A percentile compares a stretch with the other conserved stretches of the same genome.
Evolutionary conservation across 495 filamentous ascomycete genomes (phyloP).

Genomic region (Cenococcum geophilum): DNA sequence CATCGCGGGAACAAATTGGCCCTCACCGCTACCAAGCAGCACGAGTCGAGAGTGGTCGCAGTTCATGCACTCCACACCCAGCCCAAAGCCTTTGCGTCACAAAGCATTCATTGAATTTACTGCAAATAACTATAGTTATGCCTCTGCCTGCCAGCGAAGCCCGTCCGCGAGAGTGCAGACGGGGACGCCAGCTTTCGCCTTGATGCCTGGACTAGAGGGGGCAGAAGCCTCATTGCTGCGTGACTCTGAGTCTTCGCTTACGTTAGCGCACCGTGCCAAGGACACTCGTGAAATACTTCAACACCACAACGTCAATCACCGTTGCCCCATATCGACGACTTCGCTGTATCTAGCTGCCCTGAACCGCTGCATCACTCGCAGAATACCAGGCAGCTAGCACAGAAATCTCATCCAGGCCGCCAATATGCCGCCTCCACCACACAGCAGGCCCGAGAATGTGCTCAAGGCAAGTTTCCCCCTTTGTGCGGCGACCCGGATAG

Average conservation of each 20-base stretch:
- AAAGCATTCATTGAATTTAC: neutral
- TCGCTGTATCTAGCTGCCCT: conserved; percentile 8
- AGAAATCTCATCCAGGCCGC: conserved; percentile 32
- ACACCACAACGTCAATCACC: conserved; percentile 3
- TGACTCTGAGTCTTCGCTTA: neutral
- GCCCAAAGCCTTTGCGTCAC: neutral
- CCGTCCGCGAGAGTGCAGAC: neutral
- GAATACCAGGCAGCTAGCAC: conserved; percentile 22
- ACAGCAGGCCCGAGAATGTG: conserved; percentile 98
- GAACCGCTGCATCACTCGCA: conserved; percentile 14
- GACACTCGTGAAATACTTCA: neutral
- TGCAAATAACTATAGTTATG: neutral
- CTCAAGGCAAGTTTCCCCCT: conserved; percentile 54
- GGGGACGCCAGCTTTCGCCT: neutral
- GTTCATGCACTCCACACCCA: neutral
- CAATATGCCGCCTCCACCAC: conserved; percentile 90
- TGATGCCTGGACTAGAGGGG: neutral
- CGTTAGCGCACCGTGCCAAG: neutral
- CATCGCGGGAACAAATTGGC: conserved; percentile 5
- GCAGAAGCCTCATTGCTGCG: neutral
- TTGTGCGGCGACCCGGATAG: neutral
- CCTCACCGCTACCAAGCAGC: neutral
- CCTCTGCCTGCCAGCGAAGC: neutral
- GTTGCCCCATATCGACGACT: neutral
- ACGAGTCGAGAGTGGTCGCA: neutral